Conservation (phyloP, 2,329 filamentous ascomycete genomes). For the Cordyceps cateniannulata region DNA sequence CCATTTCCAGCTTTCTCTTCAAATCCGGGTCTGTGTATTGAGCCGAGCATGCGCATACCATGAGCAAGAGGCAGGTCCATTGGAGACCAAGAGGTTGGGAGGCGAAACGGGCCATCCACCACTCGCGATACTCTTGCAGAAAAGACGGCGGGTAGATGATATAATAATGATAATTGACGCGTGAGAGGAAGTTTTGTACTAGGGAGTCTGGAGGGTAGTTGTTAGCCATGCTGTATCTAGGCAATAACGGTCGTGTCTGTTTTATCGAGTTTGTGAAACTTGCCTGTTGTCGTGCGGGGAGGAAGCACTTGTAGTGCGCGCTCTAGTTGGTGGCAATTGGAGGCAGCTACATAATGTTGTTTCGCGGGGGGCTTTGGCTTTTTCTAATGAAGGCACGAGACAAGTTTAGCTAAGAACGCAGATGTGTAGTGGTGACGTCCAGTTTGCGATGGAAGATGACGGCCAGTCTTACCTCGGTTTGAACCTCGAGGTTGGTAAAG, state of each 20-base stretch:
- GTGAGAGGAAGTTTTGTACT: conserved; percentile 31
- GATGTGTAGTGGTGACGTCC: not conserved
- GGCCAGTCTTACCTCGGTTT: conserved; percentile 20
- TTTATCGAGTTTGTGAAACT: conserved; percentile 6
- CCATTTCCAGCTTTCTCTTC: conserved; percentile 24
- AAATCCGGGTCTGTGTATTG: conserved; percentile 27
- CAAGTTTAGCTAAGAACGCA: not conserved
- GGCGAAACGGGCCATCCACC: conserved; percentile 27
- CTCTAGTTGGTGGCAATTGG: conserved; percentile 24
- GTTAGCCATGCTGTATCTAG: not conserved
- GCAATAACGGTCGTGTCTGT: not conserved
- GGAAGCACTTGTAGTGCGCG: conserved; percentile 27
- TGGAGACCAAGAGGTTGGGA: conserved; percentile 27
- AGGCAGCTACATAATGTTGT: conserved; percentile 16
- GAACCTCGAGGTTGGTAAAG: conserved; percentile 22
- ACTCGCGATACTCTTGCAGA: conserved; percentile 28
- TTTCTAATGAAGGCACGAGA: conserved; percentile 12
- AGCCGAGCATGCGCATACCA: conserved; percentile 31
- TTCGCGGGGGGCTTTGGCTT: conserved; percentile 16
- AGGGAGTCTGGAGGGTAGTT: conserved; percentile 24
- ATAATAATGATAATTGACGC: conserved; percentile 34
- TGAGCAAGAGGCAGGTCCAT: conserved; percentile 33
- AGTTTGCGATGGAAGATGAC: not conserved
- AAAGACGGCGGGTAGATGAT: conserved; percentile 31
- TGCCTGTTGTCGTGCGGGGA: conserved; percentile 29